Conservation (phyloP, 148 eudicot genomes). For the Vaccinium darrowii region DNA sequence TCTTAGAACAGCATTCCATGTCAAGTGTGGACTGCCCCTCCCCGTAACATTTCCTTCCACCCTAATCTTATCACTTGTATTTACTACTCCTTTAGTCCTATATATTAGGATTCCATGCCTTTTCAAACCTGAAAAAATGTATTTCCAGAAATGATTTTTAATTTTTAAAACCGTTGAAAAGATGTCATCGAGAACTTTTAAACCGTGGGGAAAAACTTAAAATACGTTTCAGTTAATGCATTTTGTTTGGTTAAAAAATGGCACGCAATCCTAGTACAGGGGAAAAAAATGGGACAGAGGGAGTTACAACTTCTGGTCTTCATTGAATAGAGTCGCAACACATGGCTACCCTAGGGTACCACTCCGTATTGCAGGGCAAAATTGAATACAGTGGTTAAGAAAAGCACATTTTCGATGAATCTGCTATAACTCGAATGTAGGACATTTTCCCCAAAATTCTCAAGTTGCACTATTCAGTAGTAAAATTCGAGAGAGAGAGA, state of each 20-base stretch:
- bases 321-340: neutral
- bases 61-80: neutral
- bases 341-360: neutral
- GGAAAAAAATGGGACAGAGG: no score
- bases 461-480: neutral
- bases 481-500: neutral
- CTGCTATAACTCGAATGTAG: neutral
- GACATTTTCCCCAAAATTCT: neutral
- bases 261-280: no score
- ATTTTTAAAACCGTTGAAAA: no score
- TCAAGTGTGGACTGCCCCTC: neutral
- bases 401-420: neutral
- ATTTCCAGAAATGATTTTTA: no score
- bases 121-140: no score
- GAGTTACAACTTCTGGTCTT: no score
- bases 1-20: neutral
- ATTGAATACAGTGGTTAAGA: neutral
- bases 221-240: no score
- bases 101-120: no score
- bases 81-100: neutral
- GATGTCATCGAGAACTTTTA: no score
- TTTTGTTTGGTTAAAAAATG: no score
- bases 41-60: neutral
- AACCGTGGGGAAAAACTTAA: no score
- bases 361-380: neutral